These are phyloP conservation scores for Theobroma cacao DNA, from an alignment of 345 rosid species.

Conservation along the genomic window DNA sequence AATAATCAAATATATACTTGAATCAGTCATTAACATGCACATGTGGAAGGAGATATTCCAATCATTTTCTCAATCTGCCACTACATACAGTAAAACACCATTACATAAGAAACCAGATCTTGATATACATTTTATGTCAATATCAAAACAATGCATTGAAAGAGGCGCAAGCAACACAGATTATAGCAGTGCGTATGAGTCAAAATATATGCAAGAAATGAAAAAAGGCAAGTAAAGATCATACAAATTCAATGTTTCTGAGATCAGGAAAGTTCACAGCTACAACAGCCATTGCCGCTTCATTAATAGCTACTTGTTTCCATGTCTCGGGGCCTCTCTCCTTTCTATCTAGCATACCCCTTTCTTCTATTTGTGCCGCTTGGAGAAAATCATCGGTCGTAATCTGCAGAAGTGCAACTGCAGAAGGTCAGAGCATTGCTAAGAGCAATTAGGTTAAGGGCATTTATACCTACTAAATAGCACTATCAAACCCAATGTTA, in stretches of 20 bases:
- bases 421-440: background rate
- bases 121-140: background rate
- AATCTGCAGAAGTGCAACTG: constrained; percentile 49
- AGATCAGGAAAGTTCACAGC: constrained; percentile 95
- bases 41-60: background rate
- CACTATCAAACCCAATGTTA: background rate
- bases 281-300: constrained; percentile 93
- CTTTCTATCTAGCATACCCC: constrained; percentile 87
- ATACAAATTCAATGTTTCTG: constrained; percentile 78
- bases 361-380: constrained; percentile 96
- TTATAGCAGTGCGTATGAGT: background rate
- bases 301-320: constrained; percentile 89
- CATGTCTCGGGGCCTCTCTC: constrained; percentile 75
- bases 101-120: background rate
- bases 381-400: constrained; percentile 92
- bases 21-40: background rate
- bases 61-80: background rate
- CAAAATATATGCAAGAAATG: background rate
- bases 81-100: background rate
- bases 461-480: background rate
- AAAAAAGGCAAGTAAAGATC: constrained; percentile 28
- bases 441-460: constrained; percentile 10
- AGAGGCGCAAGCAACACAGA: background rate
- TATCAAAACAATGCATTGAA: background rate
- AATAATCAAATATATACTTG: background rate